Percentiles rank a stretch among this genome's conserved stretches.
Conservation (phyloP, 2,329 filamentous ascomycete species). For the Talaromyces pinophilus region DNA sequence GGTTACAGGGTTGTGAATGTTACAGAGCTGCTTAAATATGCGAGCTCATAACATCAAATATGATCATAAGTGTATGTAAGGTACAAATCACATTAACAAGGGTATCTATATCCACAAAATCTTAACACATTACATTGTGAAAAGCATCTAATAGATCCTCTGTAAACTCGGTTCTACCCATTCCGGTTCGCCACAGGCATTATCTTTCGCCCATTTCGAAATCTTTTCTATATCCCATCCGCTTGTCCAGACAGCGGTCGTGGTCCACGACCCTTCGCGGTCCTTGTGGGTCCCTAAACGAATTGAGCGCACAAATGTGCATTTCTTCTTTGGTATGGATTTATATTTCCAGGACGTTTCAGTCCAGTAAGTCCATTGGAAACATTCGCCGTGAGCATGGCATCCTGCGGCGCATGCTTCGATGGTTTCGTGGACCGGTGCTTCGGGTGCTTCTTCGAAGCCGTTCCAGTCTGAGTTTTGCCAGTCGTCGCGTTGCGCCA, state of each 20-base stretch:
- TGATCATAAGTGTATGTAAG: neutral
- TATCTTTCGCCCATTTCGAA: slow-evolving; percentile 26
- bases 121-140: neutral
- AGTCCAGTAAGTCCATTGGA: slow-evolving; percentile 31
- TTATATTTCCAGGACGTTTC: slow-evolving; percentile 13
- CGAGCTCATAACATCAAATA: neutral
- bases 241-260: slow-evolving; percentile 26
- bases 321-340: slow-evolving; percentile 24
- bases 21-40: slow-evolving; percentile 60
- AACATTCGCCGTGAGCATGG: slow-evolving; percentile 29
- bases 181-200: slow-evolving; percentile 27
- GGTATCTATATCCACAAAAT: neutral
- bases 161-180: slow-evolving; percentile 34
- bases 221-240: slow-evolving; percentile 36
- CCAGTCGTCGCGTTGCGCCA: slow-evolving; percentile 34
- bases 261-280: slow-evolving; percentile 14
- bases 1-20: slow-evolving; percentile 74
- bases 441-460: slow-evolving; percentile 31
- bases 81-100: neutral
- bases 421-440: slow-evolving; percentile 33
- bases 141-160: slow-evolving; percentile 29
- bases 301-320: slow-evolving; percentile 30
- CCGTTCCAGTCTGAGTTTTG: slow-evolving; percentile 40
- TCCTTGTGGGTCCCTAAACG: slow-evolving; percentile 29
- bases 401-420: slow-evolving; percentile 33